Percentiles rank a stretch among this genome's conserved stretches.
Evolutionary conservation across 2,329 filamentous ascomycete species (phyloP).

Genomic region (Dothiorella sarmentorum): DNA sequence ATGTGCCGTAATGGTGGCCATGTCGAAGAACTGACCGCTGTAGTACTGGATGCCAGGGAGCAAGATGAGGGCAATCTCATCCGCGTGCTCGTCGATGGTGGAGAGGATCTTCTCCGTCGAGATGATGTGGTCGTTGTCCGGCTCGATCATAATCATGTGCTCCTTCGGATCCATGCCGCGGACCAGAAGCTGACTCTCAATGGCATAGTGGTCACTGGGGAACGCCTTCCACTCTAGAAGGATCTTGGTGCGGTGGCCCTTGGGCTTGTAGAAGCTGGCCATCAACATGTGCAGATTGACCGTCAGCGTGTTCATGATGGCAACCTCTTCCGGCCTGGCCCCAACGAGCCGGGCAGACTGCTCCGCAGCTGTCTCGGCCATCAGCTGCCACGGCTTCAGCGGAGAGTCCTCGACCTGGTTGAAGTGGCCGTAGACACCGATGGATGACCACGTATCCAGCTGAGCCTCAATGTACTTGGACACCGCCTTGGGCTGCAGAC

Average conservation of each 20-base stretch:
- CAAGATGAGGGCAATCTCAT: constrained; percentile 18
- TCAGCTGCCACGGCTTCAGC: constrained; percentile 17
- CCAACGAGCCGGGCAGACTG: constrained; percentile 17
- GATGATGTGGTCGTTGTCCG: constrained; percentile 18
- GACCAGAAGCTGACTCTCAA: constrained; percentile 19
- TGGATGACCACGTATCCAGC: constrained; percentile 19
- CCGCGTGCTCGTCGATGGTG: constrained; percentile 17
- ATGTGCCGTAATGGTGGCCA: constrained; percentile 18
- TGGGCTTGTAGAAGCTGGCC: constrained; percentile 19
- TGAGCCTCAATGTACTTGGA: constrained; percentile 18
- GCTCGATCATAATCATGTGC: constrained; percentile 18
- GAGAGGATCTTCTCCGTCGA: constrained; percentile 19
- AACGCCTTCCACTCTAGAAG: constrained; percentile 20
- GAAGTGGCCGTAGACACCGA: constrained; percentile 20
- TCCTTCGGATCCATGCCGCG: constrained; percentile 18
- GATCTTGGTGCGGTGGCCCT: constrained; percentile 16
- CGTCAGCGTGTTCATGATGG: constrained; percentile 19
- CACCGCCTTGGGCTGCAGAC: constrained; percentile 18
- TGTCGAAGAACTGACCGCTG: constrained; percentile 20
- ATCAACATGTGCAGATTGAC: constrained; percentile 20
- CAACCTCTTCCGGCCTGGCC: constrained; percentile 18
- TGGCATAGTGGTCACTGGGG: constrained; percentile 20
- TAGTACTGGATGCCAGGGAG: constrained; percentile 21
- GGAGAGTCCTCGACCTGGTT: constrained; percentile 16
- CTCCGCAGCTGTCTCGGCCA: constrained; percentile 14